Evolutionary conservation across 768 basidiomycete species (phyloP), one percentile per base, ranked within the genome.

Genomic region (Mrakia frigida): DNA sequence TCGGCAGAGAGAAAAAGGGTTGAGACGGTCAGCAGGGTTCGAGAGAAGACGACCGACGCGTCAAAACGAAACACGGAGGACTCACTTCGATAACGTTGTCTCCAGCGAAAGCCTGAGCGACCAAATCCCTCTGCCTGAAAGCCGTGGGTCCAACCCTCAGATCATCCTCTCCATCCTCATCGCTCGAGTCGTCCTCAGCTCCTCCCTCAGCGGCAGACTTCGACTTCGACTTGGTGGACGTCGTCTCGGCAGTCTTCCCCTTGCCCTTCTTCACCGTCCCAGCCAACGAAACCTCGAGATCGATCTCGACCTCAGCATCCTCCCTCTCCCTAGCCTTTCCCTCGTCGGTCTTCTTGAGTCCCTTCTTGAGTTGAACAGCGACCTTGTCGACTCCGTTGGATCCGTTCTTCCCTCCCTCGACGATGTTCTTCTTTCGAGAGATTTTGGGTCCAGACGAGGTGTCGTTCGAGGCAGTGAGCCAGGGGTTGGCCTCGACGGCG

Each of bases 81-180:
- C 89, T 46, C 80, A 93, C 93, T 84, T 91, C 89, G 9, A 97
- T 89, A 43, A 98, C 96, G 79, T 98, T 93, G 83, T 99, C 97
- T 3, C 94, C 95, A 1, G 95, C 96, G 85, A 99, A 99, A 0
- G 97, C 97, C 74, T 89, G 89, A 1, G 94, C 92, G 18, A 99
- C 94, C 18, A 98, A 86, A 79, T 98, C 94, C 53, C 92, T 87
- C 83, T 98, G 96, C 82, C 92, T 87, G 84, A 98, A 94, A 0
- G 92, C 91, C 72, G 87, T 87, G 0, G 88, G 82, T 33, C 74
- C 82, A 85, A 56, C 73, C 60, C 78, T 78, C 87, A 89, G 60
- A 41, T 82, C 81, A 18, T 81, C 92, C 35, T 87, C 89, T 50
- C 90, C 91, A 50, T 90, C 82, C 80, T 92, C 91, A 78, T 89